Percentiles rank a stretch among this genome's conserved stretches.
Conservation (phyloP, 495 filamentous ascomycete species). For the Xylaria telfairii region DNA sequence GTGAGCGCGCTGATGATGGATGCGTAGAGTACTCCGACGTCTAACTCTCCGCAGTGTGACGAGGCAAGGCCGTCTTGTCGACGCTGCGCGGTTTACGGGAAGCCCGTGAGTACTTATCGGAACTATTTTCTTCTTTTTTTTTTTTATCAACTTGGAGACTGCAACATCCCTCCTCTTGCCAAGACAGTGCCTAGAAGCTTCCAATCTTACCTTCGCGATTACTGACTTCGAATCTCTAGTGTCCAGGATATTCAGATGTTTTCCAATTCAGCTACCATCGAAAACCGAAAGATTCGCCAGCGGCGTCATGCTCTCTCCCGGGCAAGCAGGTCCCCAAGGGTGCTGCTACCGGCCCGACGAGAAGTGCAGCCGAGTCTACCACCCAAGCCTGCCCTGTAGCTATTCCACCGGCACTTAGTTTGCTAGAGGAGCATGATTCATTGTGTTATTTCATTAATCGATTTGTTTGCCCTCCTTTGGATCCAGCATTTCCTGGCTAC, state of each 20-base stretch:
- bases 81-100: background rate
- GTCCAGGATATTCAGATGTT: background rate
- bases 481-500: background rate
- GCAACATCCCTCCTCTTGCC: too few species aligned
- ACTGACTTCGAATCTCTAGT: too few species aligned
- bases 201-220: too few species aligned
- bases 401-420: background rate
- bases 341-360: background rate
- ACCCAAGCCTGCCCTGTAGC: background rate
- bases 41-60: background rate
- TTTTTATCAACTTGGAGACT: too few species aligned
- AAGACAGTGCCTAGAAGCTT: too few species aligned
- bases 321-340: background rate
- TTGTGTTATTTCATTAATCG: slow-evolving; percentile 5
- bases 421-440: background rate
- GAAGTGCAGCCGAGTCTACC: background rate
- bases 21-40: background rate
- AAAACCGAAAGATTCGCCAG: background rate
- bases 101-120: too few species aligned
- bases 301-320: background rate
- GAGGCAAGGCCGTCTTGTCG: background rate
- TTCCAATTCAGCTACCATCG: background rate
- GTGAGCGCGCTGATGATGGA: background rate
- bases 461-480: background rate
- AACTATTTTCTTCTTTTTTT: too few species aligned